A percentile compares a stretch with the other conserved stretches of the same genome.
Conservation (phyloP, 2,329 filamentous ascomycete species). For the Helotiales sp. region DNA sequence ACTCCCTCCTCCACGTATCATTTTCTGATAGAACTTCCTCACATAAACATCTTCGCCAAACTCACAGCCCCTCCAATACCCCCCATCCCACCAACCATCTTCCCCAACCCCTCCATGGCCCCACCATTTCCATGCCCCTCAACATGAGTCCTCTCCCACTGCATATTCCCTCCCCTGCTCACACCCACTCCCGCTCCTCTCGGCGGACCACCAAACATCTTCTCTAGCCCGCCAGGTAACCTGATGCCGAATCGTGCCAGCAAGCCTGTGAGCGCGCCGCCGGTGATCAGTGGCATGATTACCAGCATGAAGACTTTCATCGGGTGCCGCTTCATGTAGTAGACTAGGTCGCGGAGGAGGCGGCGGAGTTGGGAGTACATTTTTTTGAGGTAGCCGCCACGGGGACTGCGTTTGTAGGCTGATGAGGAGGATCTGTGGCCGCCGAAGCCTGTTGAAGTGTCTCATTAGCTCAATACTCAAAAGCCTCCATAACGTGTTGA, state of each 20-base stretch:
- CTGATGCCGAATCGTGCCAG: conserved; percentile 78
- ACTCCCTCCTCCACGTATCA: not conserved
- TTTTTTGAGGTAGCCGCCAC: conserved; percentile 73
- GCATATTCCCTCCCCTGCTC: conserved; percentile 36
- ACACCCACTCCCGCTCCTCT: conserved; percentile 38
- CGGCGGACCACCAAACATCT: conserved; percentile 48
- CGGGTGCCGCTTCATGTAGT: conserved; percentile 81
- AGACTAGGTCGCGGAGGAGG: conserved; percentile 76
- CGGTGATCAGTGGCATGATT: conserved; percentile 82
- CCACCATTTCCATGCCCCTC: conserved; percentile 15
- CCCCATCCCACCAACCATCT: conserved; percentile 27
- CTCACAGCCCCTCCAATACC: conserved; percentile 31
- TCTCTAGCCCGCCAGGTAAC: conserved; percentile 64
- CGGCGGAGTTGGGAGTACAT: conserved; percentile 75
- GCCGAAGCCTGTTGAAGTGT: conserved; percentile 19
- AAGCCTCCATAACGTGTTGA: not conserved
- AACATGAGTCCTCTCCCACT: conserved; percentile 23
- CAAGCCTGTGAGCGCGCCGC: conserved; percentile 76
- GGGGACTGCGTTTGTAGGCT: conserved; percentile 80
- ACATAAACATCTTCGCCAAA: conserved; percentile 38
- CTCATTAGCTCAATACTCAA: not conserved
- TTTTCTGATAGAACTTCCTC: no score
- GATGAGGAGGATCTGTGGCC: conserved; percentile 40
- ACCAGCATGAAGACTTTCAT: conserved; percentile 85
- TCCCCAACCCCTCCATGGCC: conserved; percentile 22